Base-by-base conservation (phyloP, 139 green algal species). In the Desmodesmus armatus region DNA sequence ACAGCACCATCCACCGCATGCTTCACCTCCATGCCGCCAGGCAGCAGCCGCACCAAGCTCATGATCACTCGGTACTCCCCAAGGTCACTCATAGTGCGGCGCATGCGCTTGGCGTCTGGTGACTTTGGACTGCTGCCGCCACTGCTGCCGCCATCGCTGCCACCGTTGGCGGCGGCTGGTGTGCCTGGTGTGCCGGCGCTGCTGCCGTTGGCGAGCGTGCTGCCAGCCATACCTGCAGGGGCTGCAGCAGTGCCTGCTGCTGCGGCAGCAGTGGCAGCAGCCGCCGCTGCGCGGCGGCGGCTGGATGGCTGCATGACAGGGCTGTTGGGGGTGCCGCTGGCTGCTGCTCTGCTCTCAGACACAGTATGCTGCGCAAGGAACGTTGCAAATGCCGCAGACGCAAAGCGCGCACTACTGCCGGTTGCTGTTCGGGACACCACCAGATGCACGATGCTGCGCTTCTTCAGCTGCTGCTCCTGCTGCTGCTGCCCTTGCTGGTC, bases 21-120 rank as follows among this genome's bases (percentile, higher is more conserved):
- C 90, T 98, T 98, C 60, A 90, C 89, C 5, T 94, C 91, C 29
- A 90, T 78, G 27, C 95, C 95, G 4, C 91, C 82, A 0, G 93
- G 94, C 73, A 98, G 85, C 80, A 97, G 88, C 27, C 95, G 85
- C 76, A 79, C 88, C 72, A 93, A 37, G 3, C 55, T 82, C 87
- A 93, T 92, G 84, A 93, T 92, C 62, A 88, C 90, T 2, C 95
- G 87, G 91, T 96, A 97, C 90, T 98, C 95, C 0, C 94, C 95
- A n/a, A 84, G 51, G 33, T 84, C 80, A 21, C 44, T 72, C 11
- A 71, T 47, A 6, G 71, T 82, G 19, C 65, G 65, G 13, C 77
- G 53, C 74, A 83, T 79, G 44, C 76, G 83, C 63, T 78, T 77
- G 3, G 82, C 47, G 1, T 72, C 35, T 17, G 51, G 35, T 39